Conservation (phyloP, 768 basidiomycete genomes). For the Leccinum subgranulosum region DNA sequence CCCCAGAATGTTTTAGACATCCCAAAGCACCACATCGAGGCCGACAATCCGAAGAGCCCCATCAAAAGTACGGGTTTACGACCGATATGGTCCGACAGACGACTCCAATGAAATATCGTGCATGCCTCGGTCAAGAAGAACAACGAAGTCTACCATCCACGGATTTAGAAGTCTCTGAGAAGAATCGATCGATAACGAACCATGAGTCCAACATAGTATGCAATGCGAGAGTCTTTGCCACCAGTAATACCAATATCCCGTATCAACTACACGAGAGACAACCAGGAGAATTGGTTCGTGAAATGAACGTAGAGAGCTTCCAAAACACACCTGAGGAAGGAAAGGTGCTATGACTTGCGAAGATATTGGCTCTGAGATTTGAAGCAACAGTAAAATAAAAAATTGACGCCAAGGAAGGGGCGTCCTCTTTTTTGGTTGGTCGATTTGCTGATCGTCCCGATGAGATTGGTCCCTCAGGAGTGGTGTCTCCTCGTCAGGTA, state of each 20-base stretch:
- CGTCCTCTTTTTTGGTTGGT: constrained; percentile 35
- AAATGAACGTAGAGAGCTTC: not conserved
- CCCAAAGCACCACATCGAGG: constrained; percentile 48
- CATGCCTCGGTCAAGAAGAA: constrained; percentile 50
- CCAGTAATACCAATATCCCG: constrained; percentile 36
- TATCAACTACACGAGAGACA: constrained; percentile 18
- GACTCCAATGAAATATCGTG: constrained; percentile 48
- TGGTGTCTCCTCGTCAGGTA: constrained; percentile 59
- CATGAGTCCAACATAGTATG: constrained; percentile 48
- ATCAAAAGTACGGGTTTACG: constrained; percentile 46
- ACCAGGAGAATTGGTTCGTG: not conserved
- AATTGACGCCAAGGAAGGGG: constrained; percentile 72
- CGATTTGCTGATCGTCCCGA: constrained; percentile 6
- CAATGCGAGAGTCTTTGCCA: constrained; percentile 44
- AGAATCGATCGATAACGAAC: constrained; percentile 27
- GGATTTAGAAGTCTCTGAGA: not conserved
- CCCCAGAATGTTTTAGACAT: constrained; percentile 45
- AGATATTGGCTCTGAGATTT: constrained; percentile 73
- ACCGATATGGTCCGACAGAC: constrained; percentile 47
- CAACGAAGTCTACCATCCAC: constrained; percentile 37
- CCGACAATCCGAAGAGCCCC: constrained; percentile 42
- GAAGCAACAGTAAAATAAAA: constrained; percentile 62
- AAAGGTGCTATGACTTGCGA: constrained; percentile 74
- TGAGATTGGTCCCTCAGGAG: constrained; percentile 35
- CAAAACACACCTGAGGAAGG: constrained; percentile 55